These are phyloP conservation scores for Backusella westeae DNA, from an alignment of 192 early-diverging fungal genomes.

Conservation along the genomic window DNA sequence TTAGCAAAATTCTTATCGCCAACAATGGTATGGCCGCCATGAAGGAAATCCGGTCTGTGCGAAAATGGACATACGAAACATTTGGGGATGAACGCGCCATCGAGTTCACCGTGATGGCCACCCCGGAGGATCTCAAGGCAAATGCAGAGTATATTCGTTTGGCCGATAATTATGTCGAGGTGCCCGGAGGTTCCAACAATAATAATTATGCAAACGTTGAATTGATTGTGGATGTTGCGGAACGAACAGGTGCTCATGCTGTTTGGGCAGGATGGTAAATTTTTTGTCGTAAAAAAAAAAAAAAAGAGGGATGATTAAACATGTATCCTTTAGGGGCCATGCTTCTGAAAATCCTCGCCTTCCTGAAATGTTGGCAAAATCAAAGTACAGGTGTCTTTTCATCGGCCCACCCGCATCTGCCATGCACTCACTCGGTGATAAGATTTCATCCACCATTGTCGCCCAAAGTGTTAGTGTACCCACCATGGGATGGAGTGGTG, in stretches of 20 bases:
- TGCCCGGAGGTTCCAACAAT: constrained; percentile 95
- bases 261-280: constrained; percentile 92
- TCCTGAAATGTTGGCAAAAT: constrained; percentile 85
- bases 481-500: constrained; percentile 93
- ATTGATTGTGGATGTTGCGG: constrained; percentile 96
- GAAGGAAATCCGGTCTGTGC: constrained; percentile 96
- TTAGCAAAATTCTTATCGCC: constrained; percentile 94
- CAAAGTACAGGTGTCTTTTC: constrained; percentile 84
- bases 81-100: constrained; percentile 96
- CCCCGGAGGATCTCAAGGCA: constrained; percentile 93
- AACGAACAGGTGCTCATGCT: constrained; percentile 90
- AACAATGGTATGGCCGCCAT: constrained; percentile 99
- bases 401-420: constrained; percentile 95
- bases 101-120: constrained; percentile 96
- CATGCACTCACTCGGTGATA: constrained; percentile 98
- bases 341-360: constrained; percentile 98
- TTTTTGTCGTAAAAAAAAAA: not conserved
- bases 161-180: constrained; percentile 98
- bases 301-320: not conserved
- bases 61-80: constrained; percentile 98
- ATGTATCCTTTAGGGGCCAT: constrained; percentile 68
- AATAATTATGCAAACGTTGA: constrained; percentile 99
- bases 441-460: constrained; percentile 98
- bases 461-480: constrained; percentile 96
- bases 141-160: constrained; percentile 99